Percentiles rank a stretch among this genome's conserved stretches.
Conservation (phyloP, 192 early-diverging fungal species). For the Coemansia sp. region DNA sequence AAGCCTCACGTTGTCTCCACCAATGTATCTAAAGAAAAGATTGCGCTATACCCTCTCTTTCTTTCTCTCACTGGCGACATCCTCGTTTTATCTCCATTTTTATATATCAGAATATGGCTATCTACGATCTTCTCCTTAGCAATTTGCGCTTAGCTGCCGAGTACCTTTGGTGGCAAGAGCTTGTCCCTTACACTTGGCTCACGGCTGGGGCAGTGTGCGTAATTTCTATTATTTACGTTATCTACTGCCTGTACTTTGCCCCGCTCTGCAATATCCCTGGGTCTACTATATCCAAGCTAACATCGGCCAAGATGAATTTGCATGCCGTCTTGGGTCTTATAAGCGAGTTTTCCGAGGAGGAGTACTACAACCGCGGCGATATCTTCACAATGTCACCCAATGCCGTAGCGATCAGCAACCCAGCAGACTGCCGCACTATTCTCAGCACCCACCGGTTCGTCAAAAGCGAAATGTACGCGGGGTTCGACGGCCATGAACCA, state of each 20-base stretch:
- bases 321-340: constrained; percentile 11
- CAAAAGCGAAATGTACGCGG: constrained; percentile 33
- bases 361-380: constrained; percentile 41
- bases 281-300: constrained; percentile 7
- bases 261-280: constrained; percentile 31
- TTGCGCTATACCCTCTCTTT: background rate
- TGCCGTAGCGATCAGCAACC: constrained; percentile 29
- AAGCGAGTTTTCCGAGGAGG: constrained; percentile 13
- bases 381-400: constrained; percentile 34
- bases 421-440: constrained; percentile 22
- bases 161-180: background rate
- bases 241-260: constrained; percentile 27
- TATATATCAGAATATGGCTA: background rate
- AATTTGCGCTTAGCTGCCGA: background rate
- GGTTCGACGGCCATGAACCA: constrained; percentile 8
- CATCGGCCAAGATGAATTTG: constrained; percentile 4
- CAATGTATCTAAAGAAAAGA: background rate
- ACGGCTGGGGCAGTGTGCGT: background rate
- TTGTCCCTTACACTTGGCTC: background rate
- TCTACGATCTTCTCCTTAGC: background rate
- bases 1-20: too few species aligned
- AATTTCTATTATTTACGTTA: background rate
- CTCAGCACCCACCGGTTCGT: constrained; percentile 27
- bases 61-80: background rate
- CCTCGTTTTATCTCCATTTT: background rate